Evolutionary conservation across 2,329 filamentous ascomycete genomes (phyloP).

Genomic region (Diaporthe batatas): DNA sequence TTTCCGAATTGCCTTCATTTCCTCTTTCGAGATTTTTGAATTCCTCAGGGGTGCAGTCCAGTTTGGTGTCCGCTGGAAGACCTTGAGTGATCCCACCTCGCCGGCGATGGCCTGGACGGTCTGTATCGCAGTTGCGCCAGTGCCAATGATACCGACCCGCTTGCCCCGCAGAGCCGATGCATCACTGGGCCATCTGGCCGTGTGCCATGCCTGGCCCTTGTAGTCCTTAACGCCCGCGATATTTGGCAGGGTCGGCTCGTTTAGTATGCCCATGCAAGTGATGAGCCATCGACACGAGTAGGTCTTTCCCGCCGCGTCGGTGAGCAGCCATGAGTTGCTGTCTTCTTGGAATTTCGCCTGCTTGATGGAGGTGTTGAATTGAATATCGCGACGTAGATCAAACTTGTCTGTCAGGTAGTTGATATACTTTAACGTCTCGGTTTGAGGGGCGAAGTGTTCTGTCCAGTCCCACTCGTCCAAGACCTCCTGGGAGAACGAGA

Average conservation of each 20-base stretch:
- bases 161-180: neutral
- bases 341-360: constrained; percentile 39
- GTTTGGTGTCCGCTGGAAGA: constrained; percentile 69
- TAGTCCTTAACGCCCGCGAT: constrained; percentile 24
- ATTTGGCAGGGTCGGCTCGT: constrained; percentile 30
- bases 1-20: constrained; percentile 55
- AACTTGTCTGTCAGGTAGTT: constrained; percentile 54
- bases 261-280: constrained; percentile 28
- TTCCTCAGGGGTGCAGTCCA: constrained; percentile 66
- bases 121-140: constrained; percentile 31
- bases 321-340: constrained; percentile 28
- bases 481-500: constrained; percentile 57
- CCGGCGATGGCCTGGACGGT: constrained; percentile 1
- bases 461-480: constrained; percentile 58
- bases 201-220: constrained; percentile 31
- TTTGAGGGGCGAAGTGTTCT: constrained; percentile 51
- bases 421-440: constrained; percentile 56
- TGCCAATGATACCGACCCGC: constrained; percentile 29
- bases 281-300: constrained; percentile 11
- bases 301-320: neutral
- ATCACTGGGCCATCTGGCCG: constrained; percentile 21
- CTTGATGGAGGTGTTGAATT: constrained; percentile 28
- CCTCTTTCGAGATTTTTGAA: constrained; percentile 55
- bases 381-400: constrained; percentile 11
- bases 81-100: constrained; percentile 52